Base-by-base conservation (phyloP, 306 rosid genomes). In the Potentilla sterilis region DNA sequence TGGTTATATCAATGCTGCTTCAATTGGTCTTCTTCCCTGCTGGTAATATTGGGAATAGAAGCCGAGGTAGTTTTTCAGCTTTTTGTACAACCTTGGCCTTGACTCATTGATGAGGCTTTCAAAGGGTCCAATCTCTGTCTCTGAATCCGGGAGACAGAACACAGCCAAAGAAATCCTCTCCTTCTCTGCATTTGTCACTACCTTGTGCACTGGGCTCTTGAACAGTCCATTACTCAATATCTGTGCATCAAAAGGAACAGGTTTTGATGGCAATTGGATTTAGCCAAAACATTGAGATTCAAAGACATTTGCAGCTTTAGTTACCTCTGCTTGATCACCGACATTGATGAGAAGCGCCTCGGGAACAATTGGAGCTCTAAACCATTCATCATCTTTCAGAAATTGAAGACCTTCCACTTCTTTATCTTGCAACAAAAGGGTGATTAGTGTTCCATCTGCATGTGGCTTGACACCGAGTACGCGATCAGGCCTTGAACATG, bases 151-250 rank as follows among this genome's bases (percentile, higher is more conserved):
- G 18, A 7, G 5, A 47, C 79, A 80, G 85, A 91, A 89, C 83
- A 81, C 81, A 16, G 91, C 96, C 67, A 81, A 19, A 9, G 97
- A 77, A 18, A 81, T 65, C 76, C 97, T 86, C 77, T 88, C 90
- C 84, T 78, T 88, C 63, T 83, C 83, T 54, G 81, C 73, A 73
- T 83, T 86, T 66, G 77, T 57, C 77, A 89, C 80, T 14, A 34
- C 97, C 68, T 91, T 88, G 69, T 91, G 97, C 54, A 91, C 42
- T 62, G 93, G 93, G 66, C 97, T 91, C 83, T 65, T 73, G 74
- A 85, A 89, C 21, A 81, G 76, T 74, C 97, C 97, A 62, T 89
- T 89, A 75, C 89, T 89, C 57, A 74, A 52, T 40, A 82, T 78
- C 86, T 49, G 55, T 49, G 54, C 61, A 54, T 54, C 28, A 54